These are phyloP conservation scores for Wickerhamomyces sydowiorum DNA, from an alignment of 805 yeast species.

Conservation along the genomic window DNA sequence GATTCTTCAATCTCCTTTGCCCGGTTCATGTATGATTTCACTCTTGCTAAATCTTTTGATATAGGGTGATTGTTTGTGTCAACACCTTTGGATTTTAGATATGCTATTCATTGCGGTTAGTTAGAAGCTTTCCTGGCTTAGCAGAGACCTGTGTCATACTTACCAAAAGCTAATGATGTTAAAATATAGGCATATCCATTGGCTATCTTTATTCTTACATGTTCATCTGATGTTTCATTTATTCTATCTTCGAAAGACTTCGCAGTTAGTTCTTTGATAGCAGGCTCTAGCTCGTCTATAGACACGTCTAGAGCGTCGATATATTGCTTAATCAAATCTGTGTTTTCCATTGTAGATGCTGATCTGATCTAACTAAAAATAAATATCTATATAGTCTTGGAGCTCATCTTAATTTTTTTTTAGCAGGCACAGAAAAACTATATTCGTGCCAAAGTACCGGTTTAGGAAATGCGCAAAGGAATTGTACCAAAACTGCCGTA, in stretches of 20 bases:
- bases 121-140: neutral
- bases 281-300: constrained; percentile 28
- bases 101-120: constrained; percentile 25
- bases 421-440: neutral
- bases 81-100: constrained; percentile 52
- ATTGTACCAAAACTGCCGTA: neutral
- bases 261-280: constrained; percentile 31
- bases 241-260: constrained; percentile 35
- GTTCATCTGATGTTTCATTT: constrained; percentile 13
- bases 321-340: constrained; percentile 35
- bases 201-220: constrained; percentile 27
- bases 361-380: neutral
- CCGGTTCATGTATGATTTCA: constrained; percentile 62
- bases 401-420: neutral
- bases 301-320: constrained; percentile 33
- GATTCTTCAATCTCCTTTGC: constrained; percentile 27
- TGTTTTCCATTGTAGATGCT: constrained; percentile 35
- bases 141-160: neutral
- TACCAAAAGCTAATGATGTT: constrained; percentile 44
- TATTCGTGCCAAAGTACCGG: neutral
- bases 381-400: no score
- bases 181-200: constrained; percentile 43
- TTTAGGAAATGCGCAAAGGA: neutral
- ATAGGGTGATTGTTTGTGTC: constrained; percentile 55
- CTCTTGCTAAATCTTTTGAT: constrained; percentile 59